A percentile compares a stretch with the other conserved stretches of the same genome.
Evolutionary conservation across 2,329 filamentous ascomycete species (phyloP).

Genomic region (Lachnellula suecica): DNA sequence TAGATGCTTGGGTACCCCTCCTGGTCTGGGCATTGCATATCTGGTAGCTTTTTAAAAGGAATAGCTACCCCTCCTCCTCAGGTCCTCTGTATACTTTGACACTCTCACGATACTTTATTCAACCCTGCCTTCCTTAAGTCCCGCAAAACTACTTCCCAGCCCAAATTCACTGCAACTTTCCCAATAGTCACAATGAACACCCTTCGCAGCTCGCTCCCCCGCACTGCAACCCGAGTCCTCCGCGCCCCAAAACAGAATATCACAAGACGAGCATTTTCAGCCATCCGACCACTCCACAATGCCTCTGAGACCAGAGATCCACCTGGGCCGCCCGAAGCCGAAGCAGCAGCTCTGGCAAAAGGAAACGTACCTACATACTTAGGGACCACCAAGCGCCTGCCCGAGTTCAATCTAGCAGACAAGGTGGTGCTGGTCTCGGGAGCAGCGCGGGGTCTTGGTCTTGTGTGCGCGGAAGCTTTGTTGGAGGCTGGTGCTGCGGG

Average conservation of each 20-base stretch:
- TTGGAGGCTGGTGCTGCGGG: slow-evolving; percentile 72
- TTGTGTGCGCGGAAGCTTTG: slow-evolving; percentile 71
- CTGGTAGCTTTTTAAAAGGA: not conserved
- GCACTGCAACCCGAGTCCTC: not conserved
- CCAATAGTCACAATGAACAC: not conserved
- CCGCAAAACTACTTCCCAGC: not conserved
- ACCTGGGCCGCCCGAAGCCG: not conserved
- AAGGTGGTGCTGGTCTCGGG: slow-evolving; percentile 71
- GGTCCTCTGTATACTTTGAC: not conserved
- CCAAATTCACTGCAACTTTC: not conserved
- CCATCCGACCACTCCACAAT: not conserved
- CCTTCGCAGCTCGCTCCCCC: not conserved
- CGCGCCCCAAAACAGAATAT: not conserved
- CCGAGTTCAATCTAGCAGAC: slow-evolving; percentile 67
- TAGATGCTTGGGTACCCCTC: no score
- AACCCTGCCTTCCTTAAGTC: not conserved
- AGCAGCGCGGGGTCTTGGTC: slow-evolving; percentile 69
- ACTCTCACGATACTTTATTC: not conserved
- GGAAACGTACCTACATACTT: slow-evolving; percentile 15
- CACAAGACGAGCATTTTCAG: not conserved
- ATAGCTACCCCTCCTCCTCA: not conserved
- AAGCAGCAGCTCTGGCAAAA: slow-evolving; percentile 15
- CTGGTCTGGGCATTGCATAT: no score
- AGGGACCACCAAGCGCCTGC: slow-evolving; percentile 26
- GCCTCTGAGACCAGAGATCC: not conserved